Evolutionary conservation across 495 filamentous ascomycete species (phyloP).

Genomic region (Penicillium desertorum): DNA sequence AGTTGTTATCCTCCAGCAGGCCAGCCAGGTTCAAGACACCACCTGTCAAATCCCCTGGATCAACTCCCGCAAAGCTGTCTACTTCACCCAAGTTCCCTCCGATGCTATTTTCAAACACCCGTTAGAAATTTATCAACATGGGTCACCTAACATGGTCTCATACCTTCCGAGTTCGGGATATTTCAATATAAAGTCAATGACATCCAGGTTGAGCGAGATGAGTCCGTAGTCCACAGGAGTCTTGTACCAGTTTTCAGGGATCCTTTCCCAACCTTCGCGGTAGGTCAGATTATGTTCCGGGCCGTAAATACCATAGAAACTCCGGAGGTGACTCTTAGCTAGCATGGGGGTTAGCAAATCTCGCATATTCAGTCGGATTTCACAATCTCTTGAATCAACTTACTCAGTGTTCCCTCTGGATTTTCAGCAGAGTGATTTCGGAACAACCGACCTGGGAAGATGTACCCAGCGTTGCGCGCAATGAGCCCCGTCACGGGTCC

Average conservation of each 20-base stretch:
- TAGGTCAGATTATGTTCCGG: slow-evolving; percentile 41
- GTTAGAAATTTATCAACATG: background rate
- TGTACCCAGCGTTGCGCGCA: slow-evolving; percentile 48
- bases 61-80: slow-evolving; percentile 56
- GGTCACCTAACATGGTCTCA: slow-evolving; percentile 16
- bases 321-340: slow-evolving; percentile 44
- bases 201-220: slow-evolving; percentile 41
- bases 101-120: slow-evolving; percentile 29
- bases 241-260: slow-evolving; percentile 64
- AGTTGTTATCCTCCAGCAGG: slow-evolving; percentile 47
- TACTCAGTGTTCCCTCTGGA: slow-evolving; percentile 45
- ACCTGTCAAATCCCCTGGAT: slow-evolving; percentile 48
- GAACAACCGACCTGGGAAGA: slow-evolving; percentile 47
- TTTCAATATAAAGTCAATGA: slow-evolving; percentile 36
- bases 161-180: slow-evolving; percentile 42
- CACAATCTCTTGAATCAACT: slow-evolving; percentile 9
- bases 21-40: slow-evolving; percentile 47
- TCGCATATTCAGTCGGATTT: background rate
- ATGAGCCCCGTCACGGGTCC: slow-evolving; percentile 49
- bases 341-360: slow-evolving; percentile 14
- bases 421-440: slow-evolving; percentile 48
- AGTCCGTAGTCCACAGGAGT: slow-evolving; percentile 42
- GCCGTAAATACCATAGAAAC: slow-evolving; percentile 48
- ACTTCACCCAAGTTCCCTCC: slow-evolving; percentile 58
- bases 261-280: slow-evolving; percentile 50